Evolutionary conservation across 1,284 basidiomycete genomes (phyloP).

Genomic region (Cronartium ribicola): DNA sequence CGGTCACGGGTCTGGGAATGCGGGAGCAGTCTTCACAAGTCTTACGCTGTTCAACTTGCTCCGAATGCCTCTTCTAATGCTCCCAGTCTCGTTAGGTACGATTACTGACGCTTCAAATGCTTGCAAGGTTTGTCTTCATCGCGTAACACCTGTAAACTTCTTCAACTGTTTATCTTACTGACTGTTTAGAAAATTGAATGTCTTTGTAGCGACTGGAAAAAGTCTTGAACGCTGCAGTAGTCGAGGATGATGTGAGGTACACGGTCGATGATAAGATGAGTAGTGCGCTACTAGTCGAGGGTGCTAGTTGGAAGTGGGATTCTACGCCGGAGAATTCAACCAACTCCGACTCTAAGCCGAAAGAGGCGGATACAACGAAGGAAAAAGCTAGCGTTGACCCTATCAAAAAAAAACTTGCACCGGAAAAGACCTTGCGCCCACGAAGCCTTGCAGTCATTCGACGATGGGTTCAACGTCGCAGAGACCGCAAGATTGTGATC

Average conservation of each 20-base stretch:
- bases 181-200: background rate
- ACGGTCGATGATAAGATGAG: background rate
- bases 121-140: conserved; percentile 1
- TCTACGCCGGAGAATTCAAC: background rate
- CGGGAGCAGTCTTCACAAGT: conserved; percentile 25
- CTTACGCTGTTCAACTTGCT: conserved; percentile 18
- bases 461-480: too few relatives aligned
- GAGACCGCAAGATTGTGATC: too few relatives aligned
- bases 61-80: conserved; percentile 40
- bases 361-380: background rate
- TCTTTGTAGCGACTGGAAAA: conserved; percentile 15
- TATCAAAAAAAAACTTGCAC: too few relatives aligned
- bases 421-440: too few relatives aligned
- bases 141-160: too few relatives aligned
- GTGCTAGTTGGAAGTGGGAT: conserved; percentile 9
- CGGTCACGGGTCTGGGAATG: conserved; percentile 59
- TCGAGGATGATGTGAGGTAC: background rate
- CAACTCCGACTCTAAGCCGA: too few relatives aligned
- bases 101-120: conserved; percentile 64
- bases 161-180: background rate
- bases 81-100: conserved; percentile 69
- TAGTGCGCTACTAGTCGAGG: background rate
- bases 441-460: too few relatives aligned
- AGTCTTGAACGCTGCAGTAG: conserved; percentile 7
- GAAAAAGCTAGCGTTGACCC: background rate